phyloP scores from a whole-genome alignment of 345 rosid species.

The Abelmoschus esculentus region DNA sequence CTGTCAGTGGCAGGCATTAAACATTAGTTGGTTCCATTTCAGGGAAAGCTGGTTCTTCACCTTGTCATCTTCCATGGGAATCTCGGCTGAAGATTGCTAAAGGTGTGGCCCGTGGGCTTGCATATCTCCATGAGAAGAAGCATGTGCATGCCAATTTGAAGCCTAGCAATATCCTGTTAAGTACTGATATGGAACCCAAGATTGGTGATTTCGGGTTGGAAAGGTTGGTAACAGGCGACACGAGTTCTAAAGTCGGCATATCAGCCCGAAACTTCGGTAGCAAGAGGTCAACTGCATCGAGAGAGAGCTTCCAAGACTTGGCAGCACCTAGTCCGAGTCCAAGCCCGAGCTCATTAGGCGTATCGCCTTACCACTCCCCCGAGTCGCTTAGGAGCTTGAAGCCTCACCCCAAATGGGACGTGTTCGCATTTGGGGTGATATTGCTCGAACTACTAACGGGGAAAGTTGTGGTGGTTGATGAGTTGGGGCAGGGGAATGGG shows the following conservation, averaged over 20 bases:
- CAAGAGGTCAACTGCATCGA: slow-evolving; percentile 35
- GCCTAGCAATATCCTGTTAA: slow-evolving; percentile 79
- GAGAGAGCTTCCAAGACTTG: slow-evolving; percentile 52
- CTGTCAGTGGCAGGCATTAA: slow-evolving; percentile 2
- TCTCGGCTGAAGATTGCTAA: slow-evolving; percentile 69
- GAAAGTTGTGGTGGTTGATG: slow-evolving; percentile 57
- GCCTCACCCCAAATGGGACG: slow-evolving; percentile 89
- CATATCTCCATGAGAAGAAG: slow-evolving; percentile 77
- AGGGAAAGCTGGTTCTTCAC: slow-evolving; percentile 88
- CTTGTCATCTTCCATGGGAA: slow-evolving; percentile 82
- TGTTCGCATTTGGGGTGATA: slow-evolving; percentile 71
- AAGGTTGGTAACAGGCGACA: slow-evolving; percentile 51
- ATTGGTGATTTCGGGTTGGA: slow-evolving; percentile 90
- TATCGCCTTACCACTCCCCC: slow-evolving; percentile 69
- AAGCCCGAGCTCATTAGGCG: slow-evolving; percentile 37
- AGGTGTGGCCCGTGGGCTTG: slow-evolving; percentile 78
- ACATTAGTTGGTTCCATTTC: not conserved
- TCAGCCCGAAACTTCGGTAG: slow-evolving; percentile 75
- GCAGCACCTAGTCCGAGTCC: slow-evolving; percentile 66
- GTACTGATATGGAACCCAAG: slow-evolving; percentile 66
- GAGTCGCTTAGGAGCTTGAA: slow-evolving; percentile 80
- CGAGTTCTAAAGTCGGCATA: slow-evolving; percentile 41
- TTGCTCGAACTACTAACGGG: slow-evolving; percentile 75
- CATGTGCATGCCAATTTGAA: slow-evolving; percentile 83
- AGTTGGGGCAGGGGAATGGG: slow-evolving; percentile 83